Base-by-base conservation (phyloP, 352 stramenopile species). In the Phytophthora megakarya region DNA sequence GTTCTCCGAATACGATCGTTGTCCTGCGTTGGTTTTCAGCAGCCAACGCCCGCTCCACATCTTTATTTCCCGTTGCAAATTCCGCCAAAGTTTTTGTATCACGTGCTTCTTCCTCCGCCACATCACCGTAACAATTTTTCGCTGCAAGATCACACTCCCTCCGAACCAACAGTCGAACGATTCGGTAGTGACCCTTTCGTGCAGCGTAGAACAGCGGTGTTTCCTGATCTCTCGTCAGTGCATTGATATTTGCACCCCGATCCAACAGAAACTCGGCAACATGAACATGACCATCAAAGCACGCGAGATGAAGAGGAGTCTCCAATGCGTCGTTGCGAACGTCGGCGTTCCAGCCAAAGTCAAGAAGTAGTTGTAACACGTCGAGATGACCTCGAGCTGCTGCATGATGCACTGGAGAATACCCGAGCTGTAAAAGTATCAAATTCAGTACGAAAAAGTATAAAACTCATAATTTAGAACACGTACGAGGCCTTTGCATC, bases 131-230 rank as follows among this genome's bases (percentile, higher is more conserved):
- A 12, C 80, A 73, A 51, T 93, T 92, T 49, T 65, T 59, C 10
- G 61, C 50, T 5, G 19, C 35, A 38, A 84, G 55, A 23, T 92
- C 71, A 45, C 82, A 89, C 42, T 93, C 87, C n/a, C 76, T 72
- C 7, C 76, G 72, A 16, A 93, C 67, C 6, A 94, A 67, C 18
- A 93, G 54, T 3, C 83, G 73, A 37, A 90, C 82, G 19, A 86
- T 56, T 47, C 78, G 72, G 47, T 88, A 76, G 26, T 89, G 76
- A 23, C 75, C 72, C 55, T 93, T 93, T 2, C 84, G 70, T 12
- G 85, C 71, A 12, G 84, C 84, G 45, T 90, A 94, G 35, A 94
- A 93, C 6, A 95, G 53, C 13, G 85, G 64, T 0, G 87, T 88
- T 56, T 95, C 87, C 33, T 71, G 58, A 25, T 92, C 80, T 23